Percentiles rank a stretch among this genome's conserved stretches.
Conservation (phyloP, 805 yeast genomes). For the Maudiozyma serrabonitensis region DNA sequence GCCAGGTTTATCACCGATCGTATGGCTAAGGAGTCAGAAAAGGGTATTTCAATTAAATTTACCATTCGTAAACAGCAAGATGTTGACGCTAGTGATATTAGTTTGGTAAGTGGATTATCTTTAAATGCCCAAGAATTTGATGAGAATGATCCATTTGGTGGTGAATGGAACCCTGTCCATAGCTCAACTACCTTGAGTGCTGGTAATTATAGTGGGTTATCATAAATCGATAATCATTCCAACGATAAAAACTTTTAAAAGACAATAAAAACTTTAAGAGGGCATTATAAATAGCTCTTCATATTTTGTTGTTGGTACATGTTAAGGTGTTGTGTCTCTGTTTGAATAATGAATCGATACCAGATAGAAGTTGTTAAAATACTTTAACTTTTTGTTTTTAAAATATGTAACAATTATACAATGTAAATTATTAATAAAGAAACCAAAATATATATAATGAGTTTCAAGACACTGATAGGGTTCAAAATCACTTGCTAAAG, state of each 20-base stretch:
- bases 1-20: conserved; percentile 80
- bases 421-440: no score
- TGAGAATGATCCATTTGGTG: conserved; percentile 33
- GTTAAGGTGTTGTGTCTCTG: no score
- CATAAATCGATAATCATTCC: conserved; percentile 5
- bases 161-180: conserved; percentile 28
- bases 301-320: no score
- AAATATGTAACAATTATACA: background rate
- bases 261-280: no score
- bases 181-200: conserved; percentile 30
- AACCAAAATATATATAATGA: background rate
- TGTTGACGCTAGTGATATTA: conserved; percentile 30
- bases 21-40: conserved; percentile 56
- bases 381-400: background rate
- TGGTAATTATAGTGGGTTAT: conserved; percentile 31
- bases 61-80: conserved; percentile 28
- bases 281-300: no score
- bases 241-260: no score
- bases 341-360: no score
- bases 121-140: conserved; percentile 31
- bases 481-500: no score
- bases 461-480: no score
- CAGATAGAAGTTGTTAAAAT: background rate
- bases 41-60: conserved; percentile 67
- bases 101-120: conserved; percentile 36